These are phyloP conservation scores for Aphanomyces astaci DNA, from an alignment of 352 stramenopile genomes.

Conservation along the genomic window DNA sequence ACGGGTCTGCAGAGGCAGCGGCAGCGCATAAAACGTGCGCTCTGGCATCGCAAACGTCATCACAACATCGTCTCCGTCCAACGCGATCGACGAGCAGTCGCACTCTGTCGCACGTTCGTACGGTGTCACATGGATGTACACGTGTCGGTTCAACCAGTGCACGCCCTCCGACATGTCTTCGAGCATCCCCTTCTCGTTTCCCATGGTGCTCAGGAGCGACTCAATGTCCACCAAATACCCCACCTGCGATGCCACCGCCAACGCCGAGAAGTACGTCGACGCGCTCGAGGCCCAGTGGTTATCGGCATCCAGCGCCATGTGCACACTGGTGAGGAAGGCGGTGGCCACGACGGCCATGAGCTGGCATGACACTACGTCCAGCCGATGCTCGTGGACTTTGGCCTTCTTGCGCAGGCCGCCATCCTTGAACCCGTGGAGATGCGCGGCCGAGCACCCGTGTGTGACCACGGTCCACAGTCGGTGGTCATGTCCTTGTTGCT, in stretches of 20 bases:
- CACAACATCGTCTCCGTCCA: constrained; percentile 42
- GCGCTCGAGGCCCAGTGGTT: constrained; percentile 26
- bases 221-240: constrained; percentile 91
- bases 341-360: constrained; percentile 59
- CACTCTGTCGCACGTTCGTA: constrained; percentile 48
- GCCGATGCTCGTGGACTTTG: constrained; percentile 60
- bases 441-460: constrained; percentile 69
- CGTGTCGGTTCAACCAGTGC: constrained; percentile 67
- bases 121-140: constrained; percentile 73
- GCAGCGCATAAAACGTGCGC: constrained; percentile 47
- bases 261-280: constrained; percentile 52
- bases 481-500: constrained; percentile 27
- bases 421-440: constrained; percentile 79
- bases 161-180: constrained; percentile 85
- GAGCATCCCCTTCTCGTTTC: constrained; percentile 95
- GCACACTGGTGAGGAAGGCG: constrained; percentile 65
- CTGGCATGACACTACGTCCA: constrained; percentile 73
- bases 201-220: constrained; percentile 89
- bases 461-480: constrained; percentile 46
- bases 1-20: constrained; percentile 46
- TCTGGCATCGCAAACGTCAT: constrained; percentile 59
- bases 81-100: constrained; percentile 24
- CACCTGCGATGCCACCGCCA: constrained; percentile 37
- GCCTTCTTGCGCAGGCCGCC: constrained; percentile 59
- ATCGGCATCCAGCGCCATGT: constrained; percentile 43